Evolutionary conservation across 805 yeast genomes (phyloP), one percentile per base, ranked within the genome.

Genomic region (Suhomyces vadensis): DNA sequence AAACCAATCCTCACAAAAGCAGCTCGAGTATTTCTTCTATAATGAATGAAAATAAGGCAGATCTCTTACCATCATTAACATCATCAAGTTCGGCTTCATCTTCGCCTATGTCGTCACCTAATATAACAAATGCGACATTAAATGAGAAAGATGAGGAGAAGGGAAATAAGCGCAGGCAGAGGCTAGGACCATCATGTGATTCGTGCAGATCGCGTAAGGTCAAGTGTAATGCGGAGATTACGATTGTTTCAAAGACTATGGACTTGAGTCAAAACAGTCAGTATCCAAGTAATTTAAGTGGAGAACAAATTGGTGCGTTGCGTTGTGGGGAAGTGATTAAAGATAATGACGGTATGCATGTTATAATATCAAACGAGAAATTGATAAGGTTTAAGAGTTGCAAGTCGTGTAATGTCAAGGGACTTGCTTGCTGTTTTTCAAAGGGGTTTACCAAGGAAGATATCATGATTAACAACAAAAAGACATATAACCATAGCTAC

Each of bases 111-210:
- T 52, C 52, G 48, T 49, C 56, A 9, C 61, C 61, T 5, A 48
- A 48, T 6, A 31, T 46, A 22, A 26, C 41, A 1, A 6, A 36
- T 16, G 40, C 49, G 31, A 20, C 31, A 13, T 20, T 31, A 10
- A 9, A 37, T 11, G 27, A 25, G 26, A 10, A 13, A 38, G 31
- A 41, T 7, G 42, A 31, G 23, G 35, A 42, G 19, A 24, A 11
- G 19, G 16, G 41, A 42, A 33, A 27, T 7, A 68, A 66, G 52
- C 64, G 76, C 50, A 66, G 89, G 53, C 91, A 85, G 63, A 66
- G 92, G 47, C 69, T 78, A 14, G 90, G 92, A 0, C 90, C 90
- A 2, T 79, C 86, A 31, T 85, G 92, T 61, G 90, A 85, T 58
- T 67, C 77, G 38, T 85, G 92, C 60, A 70, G 90, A 42, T 56